Conservation (phyloP, 495 filamentous ascomycete genomes). For the Xylaria acuta region DNA sequence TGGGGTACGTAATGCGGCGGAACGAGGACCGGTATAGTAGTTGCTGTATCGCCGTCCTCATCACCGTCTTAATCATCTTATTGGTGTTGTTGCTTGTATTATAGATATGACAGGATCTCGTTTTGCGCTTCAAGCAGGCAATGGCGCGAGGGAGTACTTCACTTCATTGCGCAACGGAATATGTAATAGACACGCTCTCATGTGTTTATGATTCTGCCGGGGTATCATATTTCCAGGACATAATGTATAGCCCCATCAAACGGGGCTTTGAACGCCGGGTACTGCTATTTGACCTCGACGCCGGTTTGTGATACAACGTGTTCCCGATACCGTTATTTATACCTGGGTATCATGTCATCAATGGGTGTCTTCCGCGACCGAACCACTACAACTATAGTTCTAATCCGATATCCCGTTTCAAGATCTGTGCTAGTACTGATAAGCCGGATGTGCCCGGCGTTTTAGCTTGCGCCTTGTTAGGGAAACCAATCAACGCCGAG, state of each 20-base stretch:
- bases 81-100: conserved; percentile 71
- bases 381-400: conserved; percentile 32
- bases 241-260: background rate
- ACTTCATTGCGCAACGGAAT: conserved; percentile 20
- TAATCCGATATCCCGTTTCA: conserved; percentile 66
- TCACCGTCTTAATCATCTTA: conserved; percentile 82
- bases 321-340: conserved; percentile 9
- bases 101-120: conserved; percentile 35
- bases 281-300: conserved; percentile 25
- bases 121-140: conserved; percentile 16
- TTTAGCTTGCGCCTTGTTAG: conserved; percentile 55
- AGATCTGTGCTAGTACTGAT: conserved; percentile 62
- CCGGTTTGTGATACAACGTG: conserved; percentile 14
- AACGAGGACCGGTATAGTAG: conserved; percentile 93
- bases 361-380: background rate
- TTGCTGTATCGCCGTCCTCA: conserved; percentile 88
- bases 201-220: background rate
- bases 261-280: background rate
- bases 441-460: conserved; percentile 64
- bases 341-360: conserved; percentile 12
- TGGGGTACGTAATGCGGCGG: conserved; percentile 81
- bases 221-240: conserved; percentile 11
- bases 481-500: conserved; percentile 71
- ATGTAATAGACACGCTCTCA: background rate
- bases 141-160: conserved; percentile 18